phyloP scores from a whole-genome alignment of 352 stramenopile genomes.

The Paralagenidium karlingii region DNA sequence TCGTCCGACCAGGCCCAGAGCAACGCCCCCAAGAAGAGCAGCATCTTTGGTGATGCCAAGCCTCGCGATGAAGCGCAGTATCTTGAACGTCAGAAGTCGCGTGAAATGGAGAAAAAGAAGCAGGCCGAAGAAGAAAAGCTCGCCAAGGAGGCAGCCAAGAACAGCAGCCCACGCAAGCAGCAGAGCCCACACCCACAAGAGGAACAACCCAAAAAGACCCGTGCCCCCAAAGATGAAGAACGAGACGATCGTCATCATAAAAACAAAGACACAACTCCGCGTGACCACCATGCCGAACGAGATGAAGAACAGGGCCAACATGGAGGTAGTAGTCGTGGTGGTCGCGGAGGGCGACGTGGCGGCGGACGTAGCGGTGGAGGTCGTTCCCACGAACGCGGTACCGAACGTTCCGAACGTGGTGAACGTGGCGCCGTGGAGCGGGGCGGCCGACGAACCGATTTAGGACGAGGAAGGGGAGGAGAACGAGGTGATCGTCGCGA shows the following conservation, averaged over 20 bases:
- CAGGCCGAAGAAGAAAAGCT: constrained; percentile 8
- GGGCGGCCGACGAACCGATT: constrained; percentile 25
- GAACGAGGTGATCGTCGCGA: constrained; percentile 13
- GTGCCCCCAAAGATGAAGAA: too few species aligned
- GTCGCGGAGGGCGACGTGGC: constrained; percentile 22
- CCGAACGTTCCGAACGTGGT: constrained; percentile 17
- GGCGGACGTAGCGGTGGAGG: constrained; percentile 15
- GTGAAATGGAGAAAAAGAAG: constrained; percentile 15
- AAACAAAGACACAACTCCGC: too few species aligned
- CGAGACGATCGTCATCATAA: too few species aligned
- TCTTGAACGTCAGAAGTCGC: constrained; percentile 49
- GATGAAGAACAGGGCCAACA: constrained; percentile 14
- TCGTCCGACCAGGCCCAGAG: constrained; percentile 16
- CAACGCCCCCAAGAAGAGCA: constrained; percentile 24
- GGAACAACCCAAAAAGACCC: too few species aligned
- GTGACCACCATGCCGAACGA: too few species aligned
- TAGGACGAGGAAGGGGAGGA: constrained; percentile 32
- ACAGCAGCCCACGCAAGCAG: too few species aligned
- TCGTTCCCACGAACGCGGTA: too few species aligned
- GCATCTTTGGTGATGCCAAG: constrained; percentile 80
- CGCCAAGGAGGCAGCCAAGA: constrained; percentile 8
- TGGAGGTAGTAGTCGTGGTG: constrained; percentile 6
- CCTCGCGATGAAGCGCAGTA: constrained; percentile 59
- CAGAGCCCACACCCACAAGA: too few species aligned
- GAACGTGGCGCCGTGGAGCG: constrained; percentile 9